Conservation (phyloP, 2,329 filamentous ascomycete genomes). For the Zelopaecilomyces penicillatus region DNA sequence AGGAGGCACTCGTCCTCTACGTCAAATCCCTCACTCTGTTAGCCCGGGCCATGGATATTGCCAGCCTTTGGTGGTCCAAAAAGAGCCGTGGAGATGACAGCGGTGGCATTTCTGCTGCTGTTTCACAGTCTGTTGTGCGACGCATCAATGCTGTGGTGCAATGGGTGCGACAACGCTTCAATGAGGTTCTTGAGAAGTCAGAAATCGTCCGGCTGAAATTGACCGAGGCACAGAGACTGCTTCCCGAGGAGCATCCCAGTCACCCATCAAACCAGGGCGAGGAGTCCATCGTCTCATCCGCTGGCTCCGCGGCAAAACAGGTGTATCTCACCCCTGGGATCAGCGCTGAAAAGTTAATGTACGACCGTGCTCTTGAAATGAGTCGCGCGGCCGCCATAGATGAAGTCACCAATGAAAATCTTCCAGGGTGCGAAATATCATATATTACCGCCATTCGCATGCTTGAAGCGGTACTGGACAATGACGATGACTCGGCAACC, state of each 20-base stretch:
- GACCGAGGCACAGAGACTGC: conserved; percentile 71
- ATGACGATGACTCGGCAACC: conserved; percentile 51
- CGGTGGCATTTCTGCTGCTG: conserved; percentile 29
- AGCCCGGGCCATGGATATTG: conserved; percentile 92
- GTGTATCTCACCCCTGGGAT: conserved; percentile 81
- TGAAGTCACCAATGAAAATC: conserved; percentile 85
- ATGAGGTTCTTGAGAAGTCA: conserved; percentile 93
- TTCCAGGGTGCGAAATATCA: conserved; percentile 80
- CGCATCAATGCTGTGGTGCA: conserved; percentile 91
- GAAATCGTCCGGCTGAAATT: conserved; percentile 88
- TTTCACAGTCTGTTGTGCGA: conserved; percentile 45
- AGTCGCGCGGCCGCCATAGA: conserved; percentile 89
- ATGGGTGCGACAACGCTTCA: conserved; percentile 90
- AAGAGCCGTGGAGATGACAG: conserved; percentile 59
- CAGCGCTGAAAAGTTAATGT: conserved; percentile 96
- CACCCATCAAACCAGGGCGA: conserved; percentile 71
- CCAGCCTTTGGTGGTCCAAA: conserved; percentile 81
- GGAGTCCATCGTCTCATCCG: conserved; percentile 47
- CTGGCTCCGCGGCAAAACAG: conserved; percentile 62
- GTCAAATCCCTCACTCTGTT: conserved; percentile 88
- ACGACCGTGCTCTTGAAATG: conserved; percentile 95
- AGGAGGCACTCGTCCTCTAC: conserved; percentile 91
- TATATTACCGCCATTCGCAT: conserved; percentile 91
- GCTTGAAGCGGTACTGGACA: conserved; percentile 89
- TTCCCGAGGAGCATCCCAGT: conserved; percentile 77